Base-by-base conservation (phyloP, 73 alveolate species). In the Durusdinium trenchii region DNA sequence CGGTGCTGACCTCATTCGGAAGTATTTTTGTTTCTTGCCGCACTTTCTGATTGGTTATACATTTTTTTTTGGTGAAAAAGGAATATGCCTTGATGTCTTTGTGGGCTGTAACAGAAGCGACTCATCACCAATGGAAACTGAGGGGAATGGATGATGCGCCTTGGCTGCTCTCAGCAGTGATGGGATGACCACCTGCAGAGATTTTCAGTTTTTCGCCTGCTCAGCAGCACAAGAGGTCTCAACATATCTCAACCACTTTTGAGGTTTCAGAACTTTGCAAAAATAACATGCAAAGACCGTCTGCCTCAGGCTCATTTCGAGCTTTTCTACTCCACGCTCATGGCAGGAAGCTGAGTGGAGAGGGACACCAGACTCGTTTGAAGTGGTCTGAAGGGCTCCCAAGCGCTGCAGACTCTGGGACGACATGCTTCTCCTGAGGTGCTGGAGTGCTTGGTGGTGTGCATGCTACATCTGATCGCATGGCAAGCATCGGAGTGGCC, bases 291-390 rank as follows among this genome's bases (percentile, higher is more conserved):
- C 38, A 12, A 42, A 7, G 51, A 36, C 20, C 46, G 16, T 75
- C 54, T 75, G 36, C 9, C 85, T 60, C 76, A 91, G 98, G 98
- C 98, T 16, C 98, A 91, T 46, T 91, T 91, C 30, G 98, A 91
- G 43, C 98, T 91, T 57, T 91, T 91, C 87, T 91, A 91, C 78
- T 51, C 98, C 47, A 69, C 98, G 3, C 62, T 91, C 61, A 91
- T 91, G 98, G 98, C 42, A 76, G 47, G 45, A 47, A 28, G 6
- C 95, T 73, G 32, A 73, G 38, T 0, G 75, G n/a, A n/a, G n/a
- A n/a, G n/a, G n/a, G n/a, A n/a, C n/a, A n/a, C n/a, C n/a, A 23
- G 73, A 60, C 30, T 1, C 73, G n/a, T 60, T 60, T 32, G 30
- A 60, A 60, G 1, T 60, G 73, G 1, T 60, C 30, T 60, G 30